These are phyloP conservation scores for Hordeum marinum DNA, from an alignment of 176 grass and related monocot species.

Conservation along the genomic window DNA sequence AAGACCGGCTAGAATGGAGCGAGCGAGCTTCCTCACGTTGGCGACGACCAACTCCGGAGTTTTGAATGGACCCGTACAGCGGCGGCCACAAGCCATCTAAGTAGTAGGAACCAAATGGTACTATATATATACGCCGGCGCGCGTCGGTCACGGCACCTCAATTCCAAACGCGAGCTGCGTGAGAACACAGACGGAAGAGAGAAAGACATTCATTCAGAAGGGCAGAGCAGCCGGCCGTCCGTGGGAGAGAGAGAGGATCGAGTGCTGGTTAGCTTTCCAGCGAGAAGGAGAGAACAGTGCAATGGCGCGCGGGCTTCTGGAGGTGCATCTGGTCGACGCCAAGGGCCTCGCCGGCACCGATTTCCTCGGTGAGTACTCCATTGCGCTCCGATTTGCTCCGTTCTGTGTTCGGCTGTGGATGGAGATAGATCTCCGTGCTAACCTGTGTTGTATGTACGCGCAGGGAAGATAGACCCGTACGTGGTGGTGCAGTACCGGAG, in stretches of 20 bases:
- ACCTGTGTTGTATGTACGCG: background rate
- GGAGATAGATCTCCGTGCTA: background rate
- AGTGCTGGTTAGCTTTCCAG: background rate
- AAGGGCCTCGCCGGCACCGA: constrained; percentile 58
- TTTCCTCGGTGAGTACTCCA: constrained; percentile 46
- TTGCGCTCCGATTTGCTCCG: background rate
- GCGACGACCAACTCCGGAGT: background rate
- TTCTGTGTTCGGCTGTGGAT: background rate
- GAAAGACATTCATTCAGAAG: background rate
- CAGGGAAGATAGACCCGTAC: constrained; percentile 93
- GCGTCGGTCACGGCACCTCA: background rate
- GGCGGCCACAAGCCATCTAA: background rate
- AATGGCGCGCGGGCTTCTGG: constrained; percentile 66
- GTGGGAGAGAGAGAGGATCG: background rate
- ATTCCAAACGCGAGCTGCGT: background rate
- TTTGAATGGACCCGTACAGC: background rate
- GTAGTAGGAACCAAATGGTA: background rate
- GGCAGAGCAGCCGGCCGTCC: background rate
- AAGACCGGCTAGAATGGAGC: too few relatives aligned
- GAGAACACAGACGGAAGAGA: background rate
- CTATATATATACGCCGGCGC: background rate
- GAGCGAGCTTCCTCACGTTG: too few relatives aligned
- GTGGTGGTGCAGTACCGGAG: constrained; percentile 64
- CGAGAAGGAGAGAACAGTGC: background rate
- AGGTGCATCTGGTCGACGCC: constrained; percentile 78